Base-by-base conservation (phyloP, 1,284 basidiomycete genomes). In the Fomitopsis palustris region DNA sequence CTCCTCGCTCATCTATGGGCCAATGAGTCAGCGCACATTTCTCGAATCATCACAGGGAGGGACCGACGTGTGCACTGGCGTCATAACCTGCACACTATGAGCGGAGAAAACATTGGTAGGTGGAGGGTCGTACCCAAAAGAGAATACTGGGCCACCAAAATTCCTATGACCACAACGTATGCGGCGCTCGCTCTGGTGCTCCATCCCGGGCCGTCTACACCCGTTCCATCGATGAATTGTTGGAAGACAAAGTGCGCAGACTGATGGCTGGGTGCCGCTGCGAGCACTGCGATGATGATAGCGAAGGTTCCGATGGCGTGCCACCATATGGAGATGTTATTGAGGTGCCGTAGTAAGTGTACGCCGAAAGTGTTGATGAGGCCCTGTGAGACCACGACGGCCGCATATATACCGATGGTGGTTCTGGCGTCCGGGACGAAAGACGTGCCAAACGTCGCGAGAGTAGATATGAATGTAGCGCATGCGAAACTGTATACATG, bases 281-380 rank as follows among this genome's bases (percentile, higher is more conserved):
- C 85, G 9, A 92, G 78, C 49, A 90, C 77, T 0, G 87, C 85
- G 35, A 91, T 82, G 19, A 85, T 81, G 25, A 92, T 70, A 1
- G 83, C 77, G 2, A 82, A 81, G 2, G 89, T 89, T 14, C 89
- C 90, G 35, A 87, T 61, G 0, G 84, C 86, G 65, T 92, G 88
- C 81, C 88, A 87, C 79, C 81, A 84, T 3, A 91, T 78, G 0
- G 87, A 90, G 25, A 87, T 70, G 62, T 88, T 89, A 70, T 91
- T 92, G 54, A 91, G 75, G 63, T 85, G 77, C 57, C 84, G 80
- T 14, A 91, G 77, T 2, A 86, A 67, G 53, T 78, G 79, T 9
- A 90, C 87, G 2, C 87, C 87, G 64, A 90, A 89, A 0, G 87
- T 88, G 70, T 91, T 91, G 63, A 87, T 87, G 8, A 87, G 70